phyloP scores from a whole-genome alignment of 2,329 filamentous ascomycete genomes.

The Hymenoscyphus scutula region DNA sequence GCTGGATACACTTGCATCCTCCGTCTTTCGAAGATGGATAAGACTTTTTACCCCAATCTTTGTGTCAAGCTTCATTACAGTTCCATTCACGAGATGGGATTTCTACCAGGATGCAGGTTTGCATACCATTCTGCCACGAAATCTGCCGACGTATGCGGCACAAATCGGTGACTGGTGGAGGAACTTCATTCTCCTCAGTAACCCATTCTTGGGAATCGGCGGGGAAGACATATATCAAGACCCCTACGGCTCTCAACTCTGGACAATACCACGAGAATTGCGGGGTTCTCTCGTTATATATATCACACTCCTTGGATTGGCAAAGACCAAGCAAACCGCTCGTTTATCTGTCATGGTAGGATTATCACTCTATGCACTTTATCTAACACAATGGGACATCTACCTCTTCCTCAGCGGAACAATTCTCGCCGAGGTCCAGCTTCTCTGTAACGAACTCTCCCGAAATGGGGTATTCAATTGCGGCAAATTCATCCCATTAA shows the following conservation, averaged over 20 bases:
- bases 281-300: constrained; percentile 25
- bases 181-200: constrained; percentile 7
- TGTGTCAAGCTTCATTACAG: constrained; percentile 9
- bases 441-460: constrained; percentile 4
- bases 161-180: constrained; percentile 13
- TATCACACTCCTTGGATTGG: constrained; percentile 18
- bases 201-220: constrained; percentile 7
- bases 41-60: constrained; percentile 42
- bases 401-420: constrained; percentile 23
- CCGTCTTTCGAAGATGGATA: constrained; percentile 43
- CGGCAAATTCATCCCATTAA: background rate
- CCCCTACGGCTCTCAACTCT: constrained; percentile 11
- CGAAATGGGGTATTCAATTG: background rate
- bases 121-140: background rate
- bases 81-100: background rate
- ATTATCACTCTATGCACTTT: constrained; percentile 15
- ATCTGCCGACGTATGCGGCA: background rate
- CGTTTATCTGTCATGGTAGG: constrained; percentile 8
- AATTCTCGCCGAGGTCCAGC: constrained; percentile 18
- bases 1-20: constrained; percentile 41
- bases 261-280: constrained; percentile 26
- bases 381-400: constrained; percentile 18
- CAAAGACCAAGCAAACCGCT: constrained; percentile 9
- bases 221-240: constrained; percentile 6
- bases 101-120: background rate